A percentile compares a stretch with the other conserved stretches of the same genome.
phyloP scores from a whole-genome alignment of 257 asterid genomes.

The Rehmannia glutinosa region DNA sequence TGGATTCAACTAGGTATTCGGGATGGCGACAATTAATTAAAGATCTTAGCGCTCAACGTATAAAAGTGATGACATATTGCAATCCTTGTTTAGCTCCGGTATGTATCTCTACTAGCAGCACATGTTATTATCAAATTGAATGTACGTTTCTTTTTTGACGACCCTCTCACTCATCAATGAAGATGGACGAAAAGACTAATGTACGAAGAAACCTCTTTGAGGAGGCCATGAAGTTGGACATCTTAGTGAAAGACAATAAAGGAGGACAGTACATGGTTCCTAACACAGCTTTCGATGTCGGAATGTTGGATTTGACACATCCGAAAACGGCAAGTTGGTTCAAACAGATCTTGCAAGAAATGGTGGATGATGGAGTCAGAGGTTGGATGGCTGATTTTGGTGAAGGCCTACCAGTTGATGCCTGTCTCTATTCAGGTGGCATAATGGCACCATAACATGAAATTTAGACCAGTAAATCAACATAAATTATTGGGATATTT shows the following conservation, averaged over 20 bases:
- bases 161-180: constrained; percentile 14
- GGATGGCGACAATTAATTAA: constrained; percentile 69
- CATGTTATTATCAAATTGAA: no score
- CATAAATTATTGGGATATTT: no score
- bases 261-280: constrained; percentile 89
- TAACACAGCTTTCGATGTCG: constrained; percentile 91
- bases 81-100: constrained; percentile 99
- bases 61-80: constrained; percentile 96
- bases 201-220: constrained; percentile 60
- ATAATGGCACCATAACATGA: no score
- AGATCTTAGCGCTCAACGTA: constrained; percentile 47
- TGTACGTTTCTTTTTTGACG: background rate
- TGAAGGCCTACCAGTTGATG: constrained; percentile 95
- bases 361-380: constrained; percentile 93
- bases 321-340: constrained; percentile 73
- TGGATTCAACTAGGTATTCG: constrained; percentile 61
- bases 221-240: constrained; percentile 78
- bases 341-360: constrained; percentile 73
- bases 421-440: constrained; percentile 78
- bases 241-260: constrained; percentile 67
- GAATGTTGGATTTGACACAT: constrained; percentile 91
- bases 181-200: constrained; percentile 69
- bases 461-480: no score
- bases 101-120: constrained; percentile 20
- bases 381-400: constrained; percentile 99